phyloP scores from a whole-genome alignment of 805 yeast genomes.

The Scheffersomyces stipitis region DNA sequence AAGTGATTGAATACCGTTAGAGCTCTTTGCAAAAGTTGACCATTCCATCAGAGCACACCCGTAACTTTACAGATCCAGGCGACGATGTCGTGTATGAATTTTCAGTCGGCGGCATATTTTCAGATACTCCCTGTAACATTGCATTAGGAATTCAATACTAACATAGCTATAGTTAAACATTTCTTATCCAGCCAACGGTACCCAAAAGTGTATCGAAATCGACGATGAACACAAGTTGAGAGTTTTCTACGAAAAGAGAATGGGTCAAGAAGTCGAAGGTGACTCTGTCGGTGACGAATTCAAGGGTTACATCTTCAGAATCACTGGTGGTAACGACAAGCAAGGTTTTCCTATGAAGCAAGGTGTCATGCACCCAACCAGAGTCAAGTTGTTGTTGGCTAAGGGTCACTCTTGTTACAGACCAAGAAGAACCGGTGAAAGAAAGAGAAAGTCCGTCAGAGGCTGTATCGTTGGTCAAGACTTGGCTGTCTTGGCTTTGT shows the following conservation, averaged over 20 bases:
- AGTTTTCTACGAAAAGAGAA: slow-evolving; percentile 98
- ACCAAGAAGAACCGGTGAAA: slow-evolving; percentile 99
- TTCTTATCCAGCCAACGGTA: slow-evolving; percentile 99
- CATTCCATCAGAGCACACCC: too few relatives aligned
- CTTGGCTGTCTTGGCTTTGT: slow-evolving; percentile 91
- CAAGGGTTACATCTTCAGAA: slow-evolving; percentile 98
- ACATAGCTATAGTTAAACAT: slow-evolving; percentile 75
- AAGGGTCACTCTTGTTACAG: slow-evolving; percentile 98
- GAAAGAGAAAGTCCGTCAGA: slow-evolving; percentile 99
- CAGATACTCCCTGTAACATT: too few relatives aligned
- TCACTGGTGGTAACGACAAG: slow-evolving; percentile 99
- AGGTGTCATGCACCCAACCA: slow-evolving; percentile 99
- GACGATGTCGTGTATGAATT: too few relatives aligned
- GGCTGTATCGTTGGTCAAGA: slow-evolving; percentile 98
- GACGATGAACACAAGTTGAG: slow-evolving; percentile 99
- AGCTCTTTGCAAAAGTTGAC: too few relatives aligned
- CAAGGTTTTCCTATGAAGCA: slow-evolving; percentile 99
- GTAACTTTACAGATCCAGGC: too few relatives aligned
- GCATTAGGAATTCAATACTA: too few relatives aligned
- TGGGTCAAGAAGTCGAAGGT: slow-evolving; percentile 99
- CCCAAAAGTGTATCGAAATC: slow-evolving; percentile 95
- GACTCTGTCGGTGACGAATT: slow-evolving; percentile 97
- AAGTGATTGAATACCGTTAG: too few relatives aligned
- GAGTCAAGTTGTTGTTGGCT: slow-evolving; percentile 93
- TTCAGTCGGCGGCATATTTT: too few relatives aligned